Base-by-base conservation (phyloP, 257 asterid genomes). In the Vinca minor region DNA sequence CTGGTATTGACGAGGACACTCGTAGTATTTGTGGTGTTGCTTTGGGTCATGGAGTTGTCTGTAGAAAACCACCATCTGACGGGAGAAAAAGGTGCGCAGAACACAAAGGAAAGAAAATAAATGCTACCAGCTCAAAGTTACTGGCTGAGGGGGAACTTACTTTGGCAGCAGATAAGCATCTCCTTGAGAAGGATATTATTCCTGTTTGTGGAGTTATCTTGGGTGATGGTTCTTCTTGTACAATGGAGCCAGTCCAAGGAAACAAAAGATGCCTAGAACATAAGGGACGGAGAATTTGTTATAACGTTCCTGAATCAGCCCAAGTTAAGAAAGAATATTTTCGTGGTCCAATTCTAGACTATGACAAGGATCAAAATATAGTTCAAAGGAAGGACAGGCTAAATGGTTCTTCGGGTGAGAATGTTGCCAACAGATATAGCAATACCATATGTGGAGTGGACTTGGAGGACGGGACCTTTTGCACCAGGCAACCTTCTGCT, bases 41-140 rank as follows among this genome's bases (percentile, higher is more conserved):
- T 35, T 47, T 76, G 6, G 91, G 91, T 59, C 69, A 71, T 57
- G 96, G 96, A 71, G 77, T 80, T 13, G 63, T 87, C 61, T 92
- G 98, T 74, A 84, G 72, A 17, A 65, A 63, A 35, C 70, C 85
- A 29, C 89, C 96, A 25, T 83, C 76, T 49, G 69, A 71, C 76
- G 94, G 96, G 65, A 84, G 91, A 60, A 87, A 82, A 72, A 82
- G 96, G 67, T 92, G 98, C 61, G 69, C 74, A n/a, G 69, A 75
- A 69, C 98, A 92, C 78, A 92, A 85, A 80, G 98, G 98, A 50
- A 83, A 81, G 96, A 85, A 79, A 73, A 78, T 85, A 65, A 87
- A 84, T 67, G 91, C 85, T 66, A 36, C 42, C 38, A 66, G 26
- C 50, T 34, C 78, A 4, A 72, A 82, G 78, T 58, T 53, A 45